Evolutionary conservation across 176 grass and related monocot genomes (phyloP), one percentile per base, ranked within the genome.

Genomic region (Luzula sylvatica): DNA sequence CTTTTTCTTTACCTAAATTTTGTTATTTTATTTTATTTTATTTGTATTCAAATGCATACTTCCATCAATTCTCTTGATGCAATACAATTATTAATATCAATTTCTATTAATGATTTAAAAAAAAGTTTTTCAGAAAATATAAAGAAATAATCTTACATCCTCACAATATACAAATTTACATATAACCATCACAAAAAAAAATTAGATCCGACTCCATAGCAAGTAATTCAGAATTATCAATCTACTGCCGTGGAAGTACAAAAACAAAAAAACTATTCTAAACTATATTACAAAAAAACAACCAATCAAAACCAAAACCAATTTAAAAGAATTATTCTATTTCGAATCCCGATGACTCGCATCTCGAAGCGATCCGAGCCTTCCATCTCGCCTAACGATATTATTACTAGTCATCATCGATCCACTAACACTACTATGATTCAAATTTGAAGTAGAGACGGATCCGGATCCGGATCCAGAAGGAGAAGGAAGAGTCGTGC

Each of bases 391-490:
- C 38, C 73, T 52, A 46, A 58, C 13, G 13, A 74, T 70, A 48
- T 18, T 15, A 15, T 74, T 70, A 48, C 18, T 53, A 24, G 64
- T 72, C 55, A 70, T 80, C 3, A 70, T 80, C 3, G 68, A 82
- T 27, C 71, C 63, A 12, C 74, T 82, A 25, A 71, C 65, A 0
- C 52, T 68, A 32, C 43, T 66, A 50, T 35, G 5, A 35, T 35
- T 35, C 5, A 4, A 7, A 35, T 50, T 68, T 15, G 26, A 19
- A 20, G 42, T 28, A 17, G 79, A 74, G n/a, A n/a, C n/a, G n/a
- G n/a, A n/a, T 42, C 78, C 61, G 1, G 78, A 79, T 14, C 74
- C 73, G 0, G 75, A 75, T n/a, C 38, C 76, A 5, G 67, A 59
- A 42, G 26, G 44, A 3, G 84, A 60, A 50, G 68, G 76, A 9